phyloP scores from a whole-genome alignment of 2,329 filamentous ascomycete genomes.

The Penicillium sp. region DNA sequence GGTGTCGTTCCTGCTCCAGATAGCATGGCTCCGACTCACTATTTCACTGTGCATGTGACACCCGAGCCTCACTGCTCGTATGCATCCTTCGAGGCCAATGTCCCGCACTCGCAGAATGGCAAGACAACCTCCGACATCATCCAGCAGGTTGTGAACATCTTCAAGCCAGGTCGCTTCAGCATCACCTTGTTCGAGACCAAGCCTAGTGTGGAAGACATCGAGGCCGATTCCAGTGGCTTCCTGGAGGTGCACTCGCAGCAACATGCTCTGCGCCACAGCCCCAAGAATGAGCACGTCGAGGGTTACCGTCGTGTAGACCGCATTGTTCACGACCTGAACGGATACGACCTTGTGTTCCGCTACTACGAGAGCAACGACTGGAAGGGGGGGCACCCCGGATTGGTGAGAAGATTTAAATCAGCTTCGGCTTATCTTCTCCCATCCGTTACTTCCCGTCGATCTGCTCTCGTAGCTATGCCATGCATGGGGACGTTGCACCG shows the following conservation, averaged over 20 bases:
- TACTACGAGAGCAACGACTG: conserved; percentile 93
- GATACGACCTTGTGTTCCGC: conserved; percentile 93
- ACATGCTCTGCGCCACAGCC: conserved; percentile 44
- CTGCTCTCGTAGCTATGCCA: conserved; percentile 4
- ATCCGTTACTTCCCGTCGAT: conserved; percentile 16
- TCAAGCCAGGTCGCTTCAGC: conserved; percentile 96
- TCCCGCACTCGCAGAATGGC: conserved; percentile 83
- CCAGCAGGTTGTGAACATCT: conserved; percentile 91
- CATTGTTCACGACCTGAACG: conserved; percentile 96
- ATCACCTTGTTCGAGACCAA: conserved; percentile 96
- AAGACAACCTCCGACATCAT: conserved; percentile 88
- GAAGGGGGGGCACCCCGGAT: conserved; percentile 64
- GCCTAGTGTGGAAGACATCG: conserved; percentile 45
- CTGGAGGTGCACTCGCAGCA: conserved; percentile 43
- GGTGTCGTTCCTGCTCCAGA: conserved; percentile 83
- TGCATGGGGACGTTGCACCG: background rate
- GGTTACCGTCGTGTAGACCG: conserved; percentile 90
- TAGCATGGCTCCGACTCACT: conserved; percentile 67
- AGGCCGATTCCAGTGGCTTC: conserved; percentile 29
- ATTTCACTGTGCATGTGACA: conserved; percentile 98
- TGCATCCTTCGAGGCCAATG: conserved; percentile 97
- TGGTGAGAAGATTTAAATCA: conserved; percentile 50
- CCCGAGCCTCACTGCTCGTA: conserved; percentile 97
- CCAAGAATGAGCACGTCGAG: conserved; percentile 72
- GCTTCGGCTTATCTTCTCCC: conserved; percentile 5